Conservation (phyloP, 2,329 filamentous ascomycete species). For the Venturia effusa region DNA sequence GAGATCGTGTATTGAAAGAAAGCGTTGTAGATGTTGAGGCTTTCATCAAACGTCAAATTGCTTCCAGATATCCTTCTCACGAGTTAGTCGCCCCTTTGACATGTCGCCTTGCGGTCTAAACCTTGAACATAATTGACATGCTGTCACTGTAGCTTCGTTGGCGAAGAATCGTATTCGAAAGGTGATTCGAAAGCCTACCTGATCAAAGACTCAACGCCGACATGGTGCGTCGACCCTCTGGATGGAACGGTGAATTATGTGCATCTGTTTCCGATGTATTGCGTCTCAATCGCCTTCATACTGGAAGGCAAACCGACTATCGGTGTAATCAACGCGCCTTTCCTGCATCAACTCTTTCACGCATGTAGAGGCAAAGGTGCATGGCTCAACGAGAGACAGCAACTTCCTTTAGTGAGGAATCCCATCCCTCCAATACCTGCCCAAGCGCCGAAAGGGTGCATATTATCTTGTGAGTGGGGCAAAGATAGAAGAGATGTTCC, state of each 20-base stretch:
- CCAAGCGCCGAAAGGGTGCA: constrained; percentile 55
- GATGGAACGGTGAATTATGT: constrained; percentile 74
- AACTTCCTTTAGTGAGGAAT: constrained; percentile 51
- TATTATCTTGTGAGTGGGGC: constrained; percentile 70
- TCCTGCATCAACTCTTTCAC: constrained; percentile 58
- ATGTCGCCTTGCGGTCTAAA: background rate
- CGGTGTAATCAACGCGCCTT: constrained; percentile 62
- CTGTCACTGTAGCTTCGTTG: constrained; percentile 48
- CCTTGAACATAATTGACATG: background rate
- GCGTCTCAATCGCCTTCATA: constrained; percentile 63
- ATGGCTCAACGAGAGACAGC: constrained; percentile 55
- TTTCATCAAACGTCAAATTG: constrained; percentile 54
- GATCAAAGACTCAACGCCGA: constrained; percentile 48
- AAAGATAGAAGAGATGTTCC: constrained; percentile 59
- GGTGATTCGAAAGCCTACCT: constrained; percentile 58
- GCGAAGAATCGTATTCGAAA: constrained; percentile 66
- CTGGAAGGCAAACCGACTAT: constrained; percentile 49
- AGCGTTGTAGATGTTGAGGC: constrained; percentile 54
- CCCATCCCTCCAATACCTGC: constrained; percentile 53
- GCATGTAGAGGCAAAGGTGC: constrained; percentile 56
- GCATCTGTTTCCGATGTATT: constrained; percentile 72
- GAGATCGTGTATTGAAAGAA: background rate
- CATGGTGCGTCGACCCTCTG: constrained; percentile 68
- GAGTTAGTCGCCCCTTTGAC: constrained; percentile 37
- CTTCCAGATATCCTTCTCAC: constrained; percentile 52